phyloP scores from a whole-genome alignment of 768 basidiomycete species.

The Daedaleopsis sinensis region DNA sequence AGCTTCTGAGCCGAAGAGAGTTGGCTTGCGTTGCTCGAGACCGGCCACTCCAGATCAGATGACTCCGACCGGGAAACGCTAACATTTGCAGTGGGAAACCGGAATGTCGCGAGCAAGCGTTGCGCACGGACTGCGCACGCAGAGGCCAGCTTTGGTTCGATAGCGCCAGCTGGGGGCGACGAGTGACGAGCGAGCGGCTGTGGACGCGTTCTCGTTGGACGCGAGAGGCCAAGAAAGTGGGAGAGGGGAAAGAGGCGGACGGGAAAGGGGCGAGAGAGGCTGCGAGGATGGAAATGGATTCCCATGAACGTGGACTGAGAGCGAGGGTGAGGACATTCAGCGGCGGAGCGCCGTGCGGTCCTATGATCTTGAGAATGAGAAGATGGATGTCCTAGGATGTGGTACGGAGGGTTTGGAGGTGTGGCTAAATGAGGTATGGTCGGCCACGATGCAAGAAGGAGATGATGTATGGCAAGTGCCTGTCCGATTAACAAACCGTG shows the following conservation, averaged over 20 bases:
- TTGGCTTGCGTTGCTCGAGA: neutral
- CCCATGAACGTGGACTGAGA: constrained; percentile 23
- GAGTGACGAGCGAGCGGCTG: neutral
- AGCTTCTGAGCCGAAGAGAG: neutral
- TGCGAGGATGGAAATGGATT: neutral
- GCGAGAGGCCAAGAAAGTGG: neutral
- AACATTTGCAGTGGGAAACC: neutral
- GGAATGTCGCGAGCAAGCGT: neutral
- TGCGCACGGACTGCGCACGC: neutral
- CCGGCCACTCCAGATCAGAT: neutral
- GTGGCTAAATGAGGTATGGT: constrained; percentile 19
- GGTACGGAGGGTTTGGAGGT: constrained; percentile 6
- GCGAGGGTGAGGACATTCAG: constrained; percentile 15
- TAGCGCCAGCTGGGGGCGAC: neutral
- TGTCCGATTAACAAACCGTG: constrained; percentile 13
- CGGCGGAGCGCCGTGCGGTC: constrained; percentile 21
- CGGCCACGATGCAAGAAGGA: constrained; percentile 19
- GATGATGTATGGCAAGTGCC: constrained; percentile 13
- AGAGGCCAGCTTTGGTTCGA: neutral
- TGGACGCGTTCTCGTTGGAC: neutral
- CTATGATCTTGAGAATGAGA: constrained; percentile 16
- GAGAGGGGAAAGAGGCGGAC: neutral
- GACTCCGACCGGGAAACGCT: neutral
- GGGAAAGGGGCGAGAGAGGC: constrained; percentile 1
- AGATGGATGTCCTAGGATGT: constrained; percentile 4